phyloP scores from a whole-genome alignment of 148 eudicot species.

The Nepenthes mirabilis region DNA sequence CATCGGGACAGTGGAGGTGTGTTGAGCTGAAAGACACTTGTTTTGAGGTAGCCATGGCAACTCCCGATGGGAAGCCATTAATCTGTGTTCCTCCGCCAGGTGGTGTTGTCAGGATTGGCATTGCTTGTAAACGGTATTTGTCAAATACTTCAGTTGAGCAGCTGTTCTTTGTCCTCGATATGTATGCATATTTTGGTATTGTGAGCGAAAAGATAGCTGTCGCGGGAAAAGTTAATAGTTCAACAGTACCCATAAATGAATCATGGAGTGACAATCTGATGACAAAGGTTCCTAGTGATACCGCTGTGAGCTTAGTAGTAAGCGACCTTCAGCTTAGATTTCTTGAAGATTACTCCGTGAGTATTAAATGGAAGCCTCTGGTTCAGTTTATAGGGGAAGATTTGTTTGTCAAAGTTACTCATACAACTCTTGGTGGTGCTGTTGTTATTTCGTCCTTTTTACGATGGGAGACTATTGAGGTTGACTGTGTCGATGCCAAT shows the following conservation, averaged over 20 bases:
- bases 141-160: slow-evolving; percentile 93
- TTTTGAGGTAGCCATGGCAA: slow-evolving; percentile 87
- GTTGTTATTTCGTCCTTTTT: slow-evolving; percentile 62
- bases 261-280: slow-evolving; percentile 36
- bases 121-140: slow-evolving; percentile 60
- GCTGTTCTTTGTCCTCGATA: slow-evolving; percentile 77
- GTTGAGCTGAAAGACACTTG: slow-evolving; percentile 66
- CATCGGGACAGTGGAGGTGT: slow-evolving; percentile 57
- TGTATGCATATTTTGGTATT: slow-evolving; percentile 64
- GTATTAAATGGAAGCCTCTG: slow-evolving; percentile 45
- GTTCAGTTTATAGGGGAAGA: slow-evolving; percentile 74
- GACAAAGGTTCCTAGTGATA: slow-evolving; percentile 85
- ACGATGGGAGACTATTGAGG: slow-evolving; percentile 66
- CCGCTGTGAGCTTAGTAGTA: slow-evolving; percentile 64
- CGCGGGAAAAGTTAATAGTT: slow-evolving; percentile 32
- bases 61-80: slow-evolving; percentile 86
- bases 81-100: slow-evolving; percentile 76
- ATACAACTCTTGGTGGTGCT: slow-evolving; percentile 89
- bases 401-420: slow-evolving; percentile 54
- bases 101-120: slow-evolving; percentile 75
- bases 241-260: slow-evolving; percentile 26
- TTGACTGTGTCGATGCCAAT: slow-evolving; percentile 61
- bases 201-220: slow-evolving; percentile 65
- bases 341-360: slow-evolving; percentile 43
- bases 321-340: slow-evolving; percentile 58